A percentile compares a stretch with the other conserved stretches of the same genome.
Evolutionary conservation across 176 grass and related monocot species (phyloP).

Genomic region (Ensete ventricosum): DNA sequence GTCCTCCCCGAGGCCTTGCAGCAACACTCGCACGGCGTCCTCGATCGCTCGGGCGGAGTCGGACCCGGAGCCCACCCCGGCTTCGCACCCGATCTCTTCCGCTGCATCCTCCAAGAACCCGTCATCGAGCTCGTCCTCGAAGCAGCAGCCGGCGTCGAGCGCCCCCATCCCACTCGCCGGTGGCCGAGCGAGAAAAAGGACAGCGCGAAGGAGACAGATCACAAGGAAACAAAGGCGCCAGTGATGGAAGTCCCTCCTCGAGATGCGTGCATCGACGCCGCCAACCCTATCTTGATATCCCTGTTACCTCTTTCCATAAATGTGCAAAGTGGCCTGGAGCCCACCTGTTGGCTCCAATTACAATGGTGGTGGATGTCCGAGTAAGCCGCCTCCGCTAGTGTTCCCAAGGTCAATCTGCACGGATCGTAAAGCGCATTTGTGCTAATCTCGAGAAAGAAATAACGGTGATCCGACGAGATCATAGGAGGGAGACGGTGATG

Average conservation of each 20-base stretch:
- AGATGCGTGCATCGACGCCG: slow-evolving; percentile 33
- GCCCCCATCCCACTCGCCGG: slow-evolving; percentile 38
- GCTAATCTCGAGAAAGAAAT: too few species aligned
- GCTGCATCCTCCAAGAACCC: slow-evolving; percentile 14
- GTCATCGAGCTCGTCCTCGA: slow-evolving; percentile 34
- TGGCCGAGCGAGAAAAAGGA: neutral
- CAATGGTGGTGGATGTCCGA: too few species aligned
- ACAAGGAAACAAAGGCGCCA: neutral
- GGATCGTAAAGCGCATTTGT: too few species aligned
- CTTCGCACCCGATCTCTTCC: slow-evolving; percentile 9
- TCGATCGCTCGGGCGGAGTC: slow-evolving; percentile 1
- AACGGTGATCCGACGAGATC: too few species aligned
- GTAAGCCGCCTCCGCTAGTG: too few species aligned
- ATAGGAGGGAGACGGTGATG: too few species aligned
- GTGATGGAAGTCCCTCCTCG: slow-evolving; percentile 23
- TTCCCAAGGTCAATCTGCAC: too few species aligned
- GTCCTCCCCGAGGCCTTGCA: slow-evolving; percentile 83
- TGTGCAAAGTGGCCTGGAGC: too few species aligned
- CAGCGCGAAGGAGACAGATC: neutral
- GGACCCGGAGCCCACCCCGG: neutral
- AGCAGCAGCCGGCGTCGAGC: slow-evolving; percentile 48
- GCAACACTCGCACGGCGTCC: slow-evolving; percentile 49
- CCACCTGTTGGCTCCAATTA: too few species aligned
- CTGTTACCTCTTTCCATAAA: too few species aligned
- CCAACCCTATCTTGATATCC: neutral